phyloP scores from a whole-genome alignment of 2,329 filamentous ascomycete genomes.

The Hypoxylon sp. region DNA sequence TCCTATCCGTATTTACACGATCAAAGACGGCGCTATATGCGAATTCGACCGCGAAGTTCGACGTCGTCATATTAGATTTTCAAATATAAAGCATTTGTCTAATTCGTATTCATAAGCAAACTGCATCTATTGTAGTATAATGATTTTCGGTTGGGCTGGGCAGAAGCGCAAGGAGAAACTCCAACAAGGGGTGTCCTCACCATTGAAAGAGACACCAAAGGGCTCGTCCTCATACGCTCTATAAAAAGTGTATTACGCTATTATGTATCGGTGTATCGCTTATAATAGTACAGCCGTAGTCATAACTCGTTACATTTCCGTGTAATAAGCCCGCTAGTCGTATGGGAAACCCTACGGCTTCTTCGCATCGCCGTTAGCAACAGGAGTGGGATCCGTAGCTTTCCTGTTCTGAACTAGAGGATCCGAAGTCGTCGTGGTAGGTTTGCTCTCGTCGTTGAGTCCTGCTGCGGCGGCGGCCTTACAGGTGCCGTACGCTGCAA shows the following conservation, averaged over 20 bases:
- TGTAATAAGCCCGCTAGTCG: conserved; percentile 7
- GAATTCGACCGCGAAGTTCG: conserved; percentile 21
- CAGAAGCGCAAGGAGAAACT: not conserved
- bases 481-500: conserved; percentile 41
- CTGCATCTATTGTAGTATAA: not conserved
- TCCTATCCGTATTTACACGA: conserved; percentile 49
- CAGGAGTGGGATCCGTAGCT: not conserved
- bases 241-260: not conserved
- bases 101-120: not conserved
- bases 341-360: conserved; percentile 25
- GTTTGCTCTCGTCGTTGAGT: conserved; percentile 34
- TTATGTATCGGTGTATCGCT: conserved; percentile 22
- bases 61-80: conserved; percentile 51
- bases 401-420: not conserved
- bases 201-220: not conserved
- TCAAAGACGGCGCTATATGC: conserved; percentile 11
- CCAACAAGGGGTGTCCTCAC: not conserved
- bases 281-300: conserved; percentile 27
- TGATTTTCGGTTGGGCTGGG: not conserved
- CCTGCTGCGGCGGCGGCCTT: conserved; percentile 28
- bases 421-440: conserved; percentile 11
- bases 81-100: conserved; percentile 30
- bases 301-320: conserved; percentile 27
- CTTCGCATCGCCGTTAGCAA: conserved; percentile 30
- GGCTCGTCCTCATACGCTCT: not conserved